phyloP scores from a whole-genome alignment of 495 filamentous ascomycete species.

The Trichoderma asperelloides region DNA sequence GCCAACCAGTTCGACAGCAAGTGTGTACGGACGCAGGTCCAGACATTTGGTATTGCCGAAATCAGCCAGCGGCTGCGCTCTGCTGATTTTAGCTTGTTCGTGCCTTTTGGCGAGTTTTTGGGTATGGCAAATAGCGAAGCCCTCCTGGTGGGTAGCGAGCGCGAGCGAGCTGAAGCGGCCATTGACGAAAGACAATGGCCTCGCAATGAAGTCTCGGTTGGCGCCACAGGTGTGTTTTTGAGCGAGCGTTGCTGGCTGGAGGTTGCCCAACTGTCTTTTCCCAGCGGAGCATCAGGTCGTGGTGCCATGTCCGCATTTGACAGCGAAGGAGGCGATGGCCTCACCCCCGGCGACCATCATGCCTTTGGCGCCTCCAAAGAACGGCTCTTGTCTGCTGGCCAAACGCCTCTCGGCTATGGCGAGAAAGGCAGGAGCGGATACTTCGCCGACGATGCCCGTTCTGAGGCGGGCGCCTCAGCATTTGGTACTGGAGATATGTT shows the following conservation, averaged over 20 bases:
- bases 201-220: constrained; percentile 79
- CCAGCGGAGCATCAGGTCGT: constrained; percentile 41
- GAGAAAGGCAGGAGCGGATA: constrained; percentile 71
- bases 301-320: constrained; percentile 28
- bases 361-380: constrained; percentile 60
- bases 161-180: constrained; percentile 82
- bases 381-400: constrained; percentile 49
- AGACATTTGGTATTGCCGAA: constrained; percentile 93
- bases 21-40: constrained; percentile 87
- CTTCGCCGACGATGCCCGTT: constrained; percentile 76
- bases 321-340: constrained; percentile 34
- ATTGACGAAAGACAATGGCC: constrained; percentile 88
- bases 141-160: constrained; percentile 80
- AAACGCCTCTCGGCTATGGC: constrained; percentile 57
- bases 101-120: constrained; percentile 93
- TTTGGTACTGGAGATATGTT: constrained; percentile 95
- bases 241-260: constrained; percentile 94
- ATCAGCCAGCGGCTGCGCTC: constrained; percentile 88
- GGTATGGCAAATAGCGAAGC: constrained; percentile 77
- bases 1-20: constrained; percentile 99
- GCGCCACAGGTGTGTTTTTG: constrained; percentile 88
- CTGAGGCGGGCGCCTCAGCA: constrained; percentile 82
- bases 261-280: constrained; percentile 67
- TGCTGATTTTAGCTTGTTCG: constrained; percentile 90
- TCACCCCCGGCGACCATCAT: constrained; percentile 25